phyloP scores from a whole-genome alignment of 2,329 filamentous ascomycete species.

The Madurella mycetomatis region DNA sequence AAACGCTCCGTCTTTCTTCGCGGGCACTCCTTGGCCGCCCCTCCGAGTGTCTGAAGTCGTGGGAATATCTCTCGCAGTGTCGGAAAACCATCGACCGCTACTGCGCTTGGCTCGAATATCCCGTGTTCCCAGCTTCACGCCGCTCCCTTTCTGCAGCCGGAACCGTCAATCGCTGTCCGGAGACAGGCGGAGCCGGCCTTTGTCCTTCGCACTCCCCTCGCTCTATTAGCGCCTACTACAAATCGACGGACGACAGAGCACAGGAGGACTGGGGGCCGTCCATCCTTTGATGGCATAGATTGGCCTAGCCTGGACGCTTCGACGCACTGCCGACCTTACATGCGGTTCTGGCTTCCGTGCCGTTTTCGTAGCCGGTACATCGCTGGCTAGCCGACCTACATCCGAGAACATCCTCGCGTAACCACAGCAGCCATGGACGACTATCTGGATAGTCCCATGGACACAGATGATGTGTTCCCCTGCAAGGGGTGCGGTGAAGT shows the following conservation, averaged over 20 bases:
- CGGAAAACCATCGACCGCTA: neutral
- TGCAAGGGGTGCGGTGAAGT: conserved; percentile 95
- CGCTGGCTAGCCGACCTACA: neutral
- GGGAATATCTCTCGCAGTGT: neutral
- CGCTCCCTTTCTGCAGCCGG: neutral
- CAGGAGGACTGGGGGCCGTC: neutral
- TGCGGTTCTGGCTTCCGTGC: neutral
- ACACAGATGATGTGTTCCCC: conserved; percentile 77
- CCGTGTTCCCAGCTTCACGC: neutral
- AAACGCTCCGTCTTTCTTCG: neutral
- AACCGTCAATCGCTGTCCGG: too few species aligned
- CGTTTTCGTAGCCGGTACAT: neutral
- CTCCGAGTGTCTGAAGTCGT: neutral
- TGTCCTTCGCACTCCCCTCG: conserved; percentile 1
- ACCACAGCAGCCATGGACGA: conserved; percentile 54
- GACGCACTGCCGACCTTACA: neutral
- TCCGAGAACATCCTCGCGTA: conserved; percentile 15
- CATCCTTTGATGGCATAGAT: conserved; percentile 5
- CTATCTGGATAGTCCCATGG: conserved; percentile 62
- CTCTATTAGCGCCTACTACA: neutral
- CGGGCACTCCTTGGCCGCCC: neutral
- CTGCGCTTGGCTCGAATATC: neutral
- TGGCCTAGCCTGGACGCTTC: neutral
- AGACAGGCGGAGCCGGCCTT: neutral
- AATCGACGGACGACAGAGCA: neutral